Base-by-base conservation (phyloP, 805 yeast species). In the Pichia cephalocereana region DNA sequence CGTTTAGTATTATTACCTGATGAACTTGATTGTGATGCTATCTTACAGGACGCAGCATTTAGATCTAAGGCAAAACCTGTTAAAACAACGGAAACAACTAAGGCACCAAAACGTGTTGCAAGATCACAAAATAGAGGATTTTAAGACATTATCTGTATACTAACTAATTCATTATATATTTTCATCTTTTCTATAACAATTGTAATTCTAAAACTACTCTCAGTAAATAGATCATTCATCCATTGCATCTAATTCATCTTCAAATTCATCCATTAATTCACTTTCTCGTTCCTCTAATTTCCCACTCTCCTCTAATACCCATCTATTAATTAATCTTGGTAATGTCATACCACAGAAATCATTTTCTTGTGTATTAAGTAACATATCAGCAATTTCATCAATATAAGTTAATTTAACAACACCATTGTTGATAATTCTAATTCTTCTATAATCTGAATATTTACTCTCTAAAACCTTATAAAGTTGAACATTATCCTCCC, bases 1-100 rank as follows among this genome's bases (percentile, higher is more conserved):
- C 77, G 98, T 54, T 82, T 84, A 63, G 83, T 86, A 40, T 70
- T 87, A 30, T 72, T 90, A 31, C 97, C 97, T 0, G 98, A 90
- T 56, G 82, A 89, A 18, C 66, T 90, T 53, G 87, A 91, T 49
- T 65, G 91, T 44, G 91, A 84, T 49, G 66, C 73, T 17, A 61
- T 83, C 31, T 66, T 84, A 44, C 74, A 79, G 17, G 84, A 79
- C 55, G 68, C 79, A 18, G 65, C 50, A 8, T 63, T 68, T 28
- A 71, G 67, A 43, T 66, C 66, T 3, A 62, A 56, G 45, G 72
- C 67, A 54, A 71, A 72, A n/a, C 62, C 37, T n/a, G 34, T 17
- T 10, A 26, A 40, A n/a, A 32, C 27, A 14, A 17, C 44, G 9
- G 19, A 26, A 8, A 32, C 37, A 32, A 26, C 46, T 18, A 58